Conservation (phyloP, 805 yeast genomes). For the Wickerhamiella slavikovae region DNA sequence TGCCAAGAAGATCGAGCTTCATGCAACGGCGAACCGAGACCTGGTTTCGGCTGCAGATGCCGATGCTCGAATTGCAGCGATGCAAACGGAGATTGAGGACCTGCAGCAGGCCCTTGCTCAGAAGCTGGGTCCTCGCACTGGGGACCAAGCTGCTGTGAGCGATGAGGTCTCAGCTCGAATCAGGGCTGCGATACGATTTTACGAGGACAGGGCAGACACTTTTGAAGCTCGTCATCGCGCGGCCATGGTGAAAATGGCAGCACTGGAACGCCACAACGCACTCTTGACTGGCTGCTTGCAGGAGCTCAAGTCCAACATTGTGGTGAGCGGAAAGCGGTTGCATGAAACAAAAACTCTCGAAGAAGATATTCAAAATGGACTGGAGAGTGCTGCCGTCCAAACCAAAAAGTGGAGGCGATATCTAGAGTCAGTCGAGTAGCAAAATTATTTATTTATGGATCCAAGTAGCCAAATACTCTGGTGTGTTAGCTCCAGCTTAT, state of each 20-base stretch:
- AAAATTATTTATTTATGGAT: no score
- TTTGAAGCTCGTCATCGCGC: slow-evolving; percentile 11
- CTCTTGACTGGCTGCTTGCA: slow-evolving; percentile 11
- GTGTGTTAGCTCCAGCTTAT: no score
- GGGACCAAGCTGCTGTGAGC: slow-evolving; percentile 14
- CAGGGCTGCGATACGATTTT: slow-evolving; percentile 13
- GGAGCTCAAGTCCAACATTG: slow-evolving; percentile 6
- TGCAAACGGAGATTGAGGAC: slow-evolving; percentile 21
- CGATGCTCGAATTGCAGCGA: slow-evolving; percentile 19
- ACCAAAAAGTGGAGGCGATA: no score
- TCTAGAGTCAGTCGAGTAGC: no score
- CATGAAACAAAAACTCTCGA: no score
- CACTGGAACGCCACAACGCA: slow-evolving; percentile 9
- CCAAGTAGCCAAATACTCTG: no score
- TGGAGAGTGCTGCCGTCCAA: no score
- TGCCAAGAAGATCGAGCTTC: slow-evolving; percentile 47
- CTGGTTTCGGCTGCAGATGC: slow-evolving; percentile 20
- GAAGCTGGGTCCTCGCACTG: no score
- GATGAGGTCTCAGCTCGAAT: slow-evolving; percentile 9
- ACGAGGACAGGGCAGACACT: slow-evolving; percentile 15
- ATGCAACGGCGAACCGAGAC: slow-evolving; percentile 33
- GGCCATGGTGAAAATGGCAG: slow-evolving; percentile 9
- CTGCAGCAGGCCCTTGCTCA: slow-evolving; percentile 18
- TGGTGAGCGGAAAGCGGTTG: neutral
- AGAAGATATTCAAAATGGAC: no score